Base-by-base conservation (phyloP, 2,329 filamentous ascomycete species). In the Hypoxylon sp. region DNA sequence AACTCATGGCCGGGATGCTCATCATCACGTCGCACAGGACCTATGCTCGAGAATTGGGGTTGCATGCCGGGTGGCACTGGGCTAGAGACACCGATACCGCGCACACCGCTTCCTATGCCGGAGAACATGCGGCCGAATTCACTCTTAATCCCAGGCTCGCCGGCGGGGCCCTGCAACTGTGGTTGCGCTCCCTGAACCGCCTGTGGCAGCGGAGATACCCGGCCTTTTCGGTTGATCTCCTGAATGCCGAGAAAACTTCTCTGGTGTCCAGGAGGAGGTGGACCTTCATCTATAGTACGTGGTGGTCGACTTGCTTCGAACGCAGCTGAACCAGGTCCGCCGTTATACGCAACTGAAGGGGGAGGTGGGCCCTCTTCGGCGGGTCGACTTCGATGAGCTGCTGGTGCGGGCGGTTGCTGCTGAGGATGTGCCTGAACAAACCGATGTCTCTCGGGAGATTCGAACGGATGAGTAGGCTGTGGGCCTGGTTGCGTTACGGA, bases 91-190 rank as follows among this genome's bases (percentile, higher is more conserved):
- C 81, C 82, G 63, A 86, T 82, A 41, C 79, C 81, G 66, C 79
- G 83, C 30, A 86, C 83, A 66, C 83, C 87, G 70, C 82, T 87
- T 63, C 83, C 94, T 70, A 98, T 93, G n/a, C 95, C 95, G 16
- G 93, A 93, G 79, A 97, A 97, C 85, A 97, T 97, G 67, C 93
- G 90, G 27, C 94, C 94, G 76, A 97, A 94, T 77, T 97, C 95
- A 76, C 90, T 96, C 83, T 97, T 97, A 75, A 97, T 97, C 45
- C 91, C 91, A 9, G 93, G 91, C 77, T 97, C 94, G 14, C 90
- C 91, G 12, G 89, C 88, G 5, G 93, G 92, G 2, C 91, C 92
- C 56, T 91, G 86, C 39, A 91, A 87, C 72, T 94, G 91, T 14
- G 90, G 88, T 77, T 97, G 94, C 1, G 92, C 94, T 21, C 95